phyloP scores from a whole-genome alignment of 23 red algal species.

The Gracilaria gracilis region DNA sequence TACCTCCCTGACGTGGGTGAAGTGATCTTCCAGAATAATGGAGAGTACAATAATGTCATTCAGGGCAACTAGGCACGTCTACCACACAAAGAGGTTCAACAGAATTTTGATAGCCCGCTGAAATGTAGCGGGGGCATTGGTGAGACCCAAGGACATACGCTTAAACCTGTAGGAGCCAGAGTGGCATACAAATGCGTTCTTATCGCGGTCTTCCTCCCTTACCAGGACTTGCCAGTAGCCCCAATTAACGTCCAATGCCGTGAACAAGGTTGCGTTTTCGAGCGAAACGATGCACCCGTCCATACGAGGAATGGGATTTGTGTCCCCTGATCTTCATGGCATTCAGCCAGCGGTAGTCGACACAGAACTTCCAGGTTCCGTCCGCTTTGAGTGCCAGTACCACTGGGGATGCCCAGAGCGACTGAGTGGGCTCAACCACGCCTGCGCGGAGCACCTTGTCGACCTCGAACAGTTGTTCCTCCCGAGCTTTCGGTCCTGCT shows the following conservation, averaged over 20 bases:
- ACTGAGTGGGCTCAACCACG: constrained; percentile 6
- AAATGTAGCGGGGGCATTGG: constrained; percentile 60
- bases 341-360: constrained; percentile 36
- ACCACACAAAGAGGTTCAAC: constrained; percentile 24
- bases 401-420: constrained; percentile 33
- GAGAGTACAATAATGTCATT: constrained; percentile 61
- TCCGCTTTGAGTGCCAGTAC: constrained; percentile 30
- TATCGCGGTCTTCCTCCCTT: constrained; percentile 13
- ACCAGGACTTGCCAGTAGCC: constrained; percentile 52
- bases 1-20: constrained; percentile 43
- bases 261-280: constrained; percentile 22
- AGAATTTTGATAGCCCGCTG: constrained; percentile 48
- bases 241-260: constrained; percentile 21
- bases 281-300: constrained; percentile 61
- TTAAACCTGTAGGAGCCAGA: constrained; percentile 33
- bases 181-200: constrained; percentile 57
- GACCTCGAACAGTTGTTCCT: constrained; percentile 23
- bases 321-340: background rate
- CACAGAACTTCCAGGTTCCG: constrained; percentile 13
- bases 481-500: constrained; percentile 31
- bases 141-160: constrained; percentile 53
- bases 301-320: constrained; percentile 38
- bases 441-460: constrained; percentile 34
- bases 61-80: constrained; percentile 28
- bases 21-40: constrained; percentile 21